Conservation (phyloP, 805 yeast genomes). For the Candida ficus region DNA sequence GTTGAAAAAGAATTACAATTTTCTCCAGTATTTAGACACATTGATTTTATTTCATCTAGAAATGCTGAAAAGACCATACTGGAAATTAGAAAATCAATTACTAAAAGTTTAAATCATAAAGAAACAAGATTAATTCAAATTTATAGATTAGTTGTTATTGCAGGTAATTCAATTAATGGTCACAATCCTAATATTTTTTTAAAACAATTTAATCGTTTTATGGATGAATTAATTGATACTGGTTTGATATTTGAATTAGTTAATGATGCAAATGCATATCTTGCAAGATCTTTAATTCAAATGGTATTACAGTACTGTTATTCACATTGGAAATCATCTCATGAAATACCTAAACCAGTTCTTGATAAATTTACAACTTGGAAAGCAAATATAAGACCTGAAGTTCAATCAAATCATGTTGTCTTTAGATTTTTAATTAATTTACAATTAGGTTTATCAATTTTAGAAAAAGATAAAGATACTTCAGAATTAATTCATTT, state of each 20-base stretch:
- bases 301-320: slow-evolving; percentile 40
- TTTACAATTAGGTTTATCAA: slow-evolving; percentile 28
- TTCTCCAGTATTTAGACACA: slow-evolving; percentile 8
- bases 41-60: slow-evolving; percentile 22
- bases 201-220: slow-evolving; percentile 31
- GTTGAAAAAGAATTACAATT: slow-evolving; percentile 7
- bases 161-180: slow-evolving; percentile 26
- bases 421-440: slow-evolving; percentile 32
- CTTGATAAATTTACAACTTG: slow-evolving; percentile 28
- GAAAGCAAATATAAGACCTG: slow-evolving; percentile 28
- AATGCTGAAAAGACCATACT: slow-evolving; percentile 23
- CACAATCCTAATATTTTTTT: slow-evolving; percentile 35
- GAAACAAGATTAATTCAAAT: slow-evolving; percentile 27
- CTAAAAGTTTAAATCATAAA: slow-evolving; percentile 14
- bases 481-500: slow-evolving; percentile 12
- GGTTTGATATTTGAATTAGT: slow-evolving; percentile 31
- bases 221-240: slow-evolving; percentile 37
- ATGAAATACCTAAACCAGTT: slow-evolving; percentile 12
- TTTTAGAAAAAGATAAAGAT: slow-evolving; percentile 18
- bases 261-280: slow-evolving; percentile 17
- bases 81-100: slow-evolving; percentile 17
- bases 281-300: slow-evolving; percentile 33
- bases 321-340: slow-evolving; percentile 36
- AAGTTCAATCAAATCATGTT: slow-evolving; percentile 26
- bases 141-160: slow-evolving; percentile 29